phyloP scores from a whole-genome alignment of 2,329 filamentous ascomycete genomes.

The Pezicula neosporulosa region DNA sequence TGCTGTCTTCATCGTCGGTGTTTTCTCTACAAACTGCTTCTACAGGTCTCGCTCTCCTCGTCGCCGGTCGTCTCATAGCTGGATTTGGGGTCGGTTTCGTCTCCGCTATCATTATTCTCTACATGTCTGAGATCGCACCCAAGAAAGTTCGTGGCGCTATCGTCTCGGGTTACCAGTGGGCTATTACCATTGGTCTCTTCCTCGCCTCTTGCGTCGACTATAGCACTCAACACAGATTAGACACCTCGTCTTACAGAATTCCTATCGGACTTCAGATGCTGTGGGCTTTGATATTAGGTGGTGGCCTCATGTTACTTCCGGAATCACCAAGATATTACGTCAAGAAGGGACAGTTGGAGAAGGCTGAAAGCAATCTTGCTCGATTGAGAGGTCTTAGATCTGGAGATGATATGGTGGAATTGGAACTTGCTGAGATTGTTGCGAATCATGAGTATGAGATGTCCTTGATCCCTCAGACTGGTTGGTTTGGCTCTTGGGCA shows the following conservation, averaged over 20 bases:
- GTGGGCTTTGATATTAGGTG: slow-evolving; percentile 73
- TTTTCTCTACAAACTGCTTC: slow-evolving; percentile 61
- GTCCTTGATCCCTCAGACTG: slow-evolving; percentile 58
- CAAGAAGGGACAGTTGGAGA: slow-evolving; percentile 67
- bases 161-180: slow-evolving; percentile 82
- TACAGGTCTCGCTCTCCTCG: slow-evolving; percentile 55
- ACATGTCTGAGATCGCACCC: slow-evolving; percentile 63
- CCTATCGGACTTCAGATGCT: slow-evolving; percentile 77
- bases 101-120: slow-evolving; percentile 76
- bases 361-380: slow-evolving; percentile 59
- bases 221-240: slow-evolving; percentile 56
- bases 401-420: slow-evolving; percentile 71
- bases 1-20: slow-evolving; percentile 65
- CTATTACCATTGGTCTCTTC: slow-evolving; percentile 75
- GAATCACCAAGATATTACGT: slow-evolving; percentile 86
- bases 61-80: slow-evolving; percentile 70
- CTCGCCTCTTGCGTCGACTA: slow-evolving; percentile 74
- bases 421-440: slow-evolving; percentile 79
- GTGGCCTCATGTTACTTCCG: slow-evolving; percentile 72
- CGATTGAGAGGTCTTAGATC: slow-evolving; percentile 70
- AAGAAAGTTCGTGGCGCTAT: slow-evolving; percentile 75
- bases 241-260: slow-evolving; percentile 73
- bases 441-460: slow-evolving; percentile 88
- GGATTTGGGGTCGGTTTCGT: slow-evolving; percentile 79
- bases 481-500: slow-evolving; percentile 67